A percentile compares a stretch with the other conserved stretches of the same genome.
These are phyloP conservation scores for Hypoxylon rickii DNA, from an alignment of 495 filamentous ascomycete species.

Conservation along the genomic window DNA sequence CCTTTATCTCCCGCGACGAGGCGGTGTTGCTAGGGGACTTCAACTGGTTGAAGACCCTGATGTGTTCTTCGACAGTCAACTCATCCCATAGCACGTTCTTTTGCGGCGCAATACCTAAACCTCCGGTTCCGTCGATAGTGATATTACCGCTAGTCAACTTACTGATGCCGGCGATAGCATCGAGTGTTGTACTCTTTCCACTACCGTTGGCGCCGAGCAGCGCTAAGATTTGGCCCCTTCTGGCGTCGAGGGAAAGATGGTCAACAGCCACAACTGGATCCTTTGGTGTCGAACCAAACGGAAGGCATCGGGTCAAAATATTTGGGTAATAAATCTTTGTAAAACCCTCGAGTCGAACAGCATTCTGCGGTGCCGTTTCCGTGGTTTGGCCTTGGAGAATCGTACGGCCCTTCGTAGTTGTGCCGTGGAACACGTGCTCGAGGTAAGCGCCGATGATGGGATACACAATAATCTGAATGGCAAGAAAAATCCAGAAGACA, in stretches of 20 bases:
- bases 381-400: slow-evolving; percentile 47
- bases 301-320: slow-evolving; percentile 61
- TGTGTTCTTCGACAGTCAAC: slow-evolving; percentile 80
- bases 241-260: slow-evolving; percentile 64
- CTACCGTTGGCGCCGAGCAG: slow-evolving; percentile 85
- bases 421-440: slow-evolving; percentile 77
- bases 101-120: slow-evolving; percentile 84
- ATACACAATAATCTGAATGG: slow-evolving; percentile 75
- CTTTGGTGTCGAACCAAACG: slow-evolving; percentile 56
- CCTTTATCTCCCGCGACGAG: slow-evolving; percentile 55
- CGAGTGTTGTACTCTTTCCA: slow-evolving; percentile 86
- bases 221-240: slow-evolving; percentile 77
- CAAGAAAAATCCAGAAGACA: slow-evolving; percentile 68
- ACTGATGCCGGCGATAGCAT: slow-evolving; percentile 79
- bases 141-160: slow-evolving; percentile 73
- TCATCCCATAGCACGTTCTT: slow-evolving; percentile 90
- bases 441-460: slow-evolving; percentile 70
- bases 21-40: slow-evolving; percentile 64
- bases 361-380: slow-evolving; percentile 46
- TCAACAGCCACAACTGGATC: slow-evolving; percentile 75
- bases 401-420: slow-evolving; percentile 63
- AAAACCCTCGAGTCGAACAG: slow-evolving; percentile 68
- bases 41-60: slow-evolving; percentile 74
- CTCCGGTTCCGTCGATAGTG: slow-evolving; percentile 70
- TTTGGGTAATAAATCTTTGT: slow-evolving; percentile 75